Conservation (phyloP, 257 asterid genomes). For the Salvia miltiorrhiza region DNA sequence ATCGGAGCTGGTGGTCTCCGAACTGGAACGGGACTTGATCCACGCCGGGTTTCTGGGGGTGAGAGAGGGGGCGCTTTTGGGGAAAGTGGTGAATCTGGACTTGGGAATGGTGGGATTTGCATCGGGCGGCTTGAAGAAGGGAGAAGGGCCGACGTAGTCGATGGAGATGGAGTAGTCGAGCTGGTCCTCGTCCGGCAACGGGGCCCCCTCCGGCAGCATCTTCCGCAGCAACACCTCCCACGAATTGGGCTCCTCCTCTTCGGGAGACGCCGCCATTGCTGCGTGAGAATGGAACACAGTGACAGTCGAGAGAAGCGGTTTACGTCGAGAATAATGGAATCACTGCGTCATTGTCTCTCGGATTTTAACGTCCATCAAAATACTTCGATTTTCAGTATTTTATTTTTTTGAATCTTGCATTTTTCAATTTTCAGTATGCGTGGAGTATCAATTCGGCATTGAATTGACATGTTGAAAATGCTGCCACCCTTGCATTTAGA, state of each 20-base stretch:
- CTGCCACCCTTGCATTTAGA: background rate
- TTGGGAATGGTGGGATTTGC: constrained; percentile 27
- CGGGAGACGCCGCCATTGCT: constrained; percentile 28
- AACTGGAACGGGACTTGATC: constrained; percentile 27
- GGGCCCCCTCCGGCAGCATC: constrained; percentile 80
- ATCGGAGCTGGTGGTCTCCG: constrained; percentile 27
- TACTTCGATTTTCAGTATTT: background rate
- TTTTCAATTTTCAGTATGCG: background rate
- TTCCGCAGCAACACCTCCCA: constrained; percentile 54
- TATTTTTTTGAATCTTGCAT: background rate
- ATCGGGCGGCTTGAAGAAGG: constrained; percentile 28
- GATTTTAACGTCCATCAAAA: constrained; percentile 1
- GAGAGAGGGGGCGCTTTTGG: constrained; percentile 36
- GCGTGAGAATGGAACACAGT: background rate
- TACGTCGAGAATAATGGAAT: constrained; percentile 6
- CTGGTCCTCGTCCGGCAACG: constrained; percentile 67
- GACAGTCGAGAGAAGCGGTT: background rate
- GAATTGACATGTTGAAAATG: background rate
- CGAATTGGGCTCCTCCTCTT: constrained; percentile 21
- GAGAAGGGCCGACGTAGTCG: constrained; percentile 57
- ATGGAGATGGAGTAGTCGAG: constrained; percentile 67
- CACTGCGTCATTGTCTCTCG: background rate
- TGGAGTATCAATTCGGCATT: background rate
- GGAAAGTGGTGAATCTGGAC: constrained; percentile 30
- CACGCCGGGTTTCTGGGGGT: constrained; percentile 31